Evolutionary conservation across 495 filamentous ascomycete genomes (phyloP), one percentile per base, ranked within the genome.

Genomic region (Astrocystis sublimbata): DNA sequence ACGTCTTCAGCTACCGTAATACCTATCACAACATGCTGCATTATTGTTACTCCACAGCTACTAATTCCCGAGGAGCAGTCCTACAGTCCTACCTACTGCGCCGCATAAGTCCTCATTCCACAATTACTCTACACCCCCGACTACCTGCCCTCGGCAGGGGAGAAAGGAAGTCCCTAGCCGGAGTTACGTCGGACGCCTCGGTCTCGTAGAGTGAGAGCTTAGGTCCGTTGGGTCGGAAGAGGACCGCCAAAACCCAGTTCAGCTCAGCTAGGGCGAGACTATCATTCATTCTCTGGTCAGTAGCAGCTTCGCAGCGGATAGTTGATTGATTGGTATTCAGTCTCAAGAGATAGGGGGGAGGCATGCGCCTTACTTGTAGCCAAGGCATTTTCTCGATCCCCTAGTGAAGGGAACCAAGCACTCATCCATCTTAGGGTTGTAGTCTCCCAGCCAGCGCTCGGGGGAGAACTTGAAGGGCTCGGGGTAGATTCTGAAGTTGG

Each of bases 361-460:
- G n/a, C n/a, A n/a, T n/a, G n/a, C n/a, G 24, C 7, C 45, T 28
- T 30, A 67, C 67, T 69, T 67, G 42, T 64, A 61, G 10, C 68
- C 68, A 13, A 69, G 45, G 28, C 68, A 71, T 13, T 64, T 61
- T 12, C 68, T 33, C 8, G 66, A 66, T 4, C 68, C 68, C 21
- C 35, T 52, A 2, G 55, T 64, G 36, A 71, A 71, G 0, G 67
- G 64, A 31, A 69, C 67, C 28, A 54, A 67, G 38, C 51, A 61
- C 40, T 31, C 36, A 23, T n/a, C 28, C 46, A 62, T 67, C 17
- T 71, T 74, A 12, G 75, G 63, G 9, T 38, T 63, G 1, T 31
- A 28, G 19, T 76, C 73, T 3, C 59, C 70, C 10, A 78, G 61
- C 79, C 78, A 82, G 24, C 79, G 71, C 51, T 78, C 75, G 1